These are phyloP conservation scores for Colletotrichum sp. DNA, from an alignment of 2,329 filamentous ascomycete species.

Conservation along the genomic window DNA sequence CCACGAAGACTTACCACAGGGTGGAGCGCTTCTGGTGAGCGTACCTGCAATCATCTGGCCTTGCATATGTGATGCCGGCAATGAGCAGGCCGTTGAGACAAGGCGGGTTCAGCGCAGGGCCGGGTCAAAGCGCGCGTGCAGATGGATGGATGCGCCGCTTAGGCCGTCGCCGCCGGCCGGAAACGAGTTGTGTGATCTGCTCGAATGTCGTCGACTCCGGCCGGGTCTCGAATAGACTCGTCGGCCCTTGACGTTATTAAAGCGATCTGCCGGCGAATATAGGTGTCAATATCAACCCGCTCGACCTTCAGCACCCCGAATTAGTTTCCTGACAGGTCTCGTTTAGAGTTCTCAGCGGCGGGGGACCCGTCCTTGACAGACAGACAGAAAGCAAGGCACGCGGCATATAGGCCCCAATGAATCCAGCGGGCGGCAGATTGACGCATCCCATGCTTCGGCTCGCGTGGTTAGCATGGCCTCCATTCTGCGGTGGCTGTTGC, in stretches of 20 bases:
- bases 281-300: not conserved
- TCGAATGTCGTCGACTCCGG: not conserved
- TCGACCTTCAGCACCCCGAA: not conserved
- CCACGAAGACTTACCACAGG: not conserved
- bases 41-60: conserved; percentile 3
- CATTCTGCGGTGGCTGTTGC: not conserved
- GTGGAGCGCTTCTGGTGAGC: conserved; percentile 1
- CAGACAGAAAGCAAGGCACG: not conserved
- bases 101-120: not conserved
- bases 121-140: conserved; percentile 7
- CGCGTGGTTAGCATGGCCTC: not conserved
- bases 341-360: not conserved
- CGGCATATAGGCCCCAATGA: not conserved
- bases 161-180: not conserved
- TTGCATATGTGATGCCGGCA: conserved; percentile 10
- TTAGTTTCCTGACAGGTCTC: not conserved
- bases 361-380: not conserved
- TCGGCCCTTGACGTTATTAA: not conserved
- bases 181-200: not conserved
- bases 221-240: not conserved
- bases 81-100: conserved; percentile 13
- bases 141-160: not conserved
- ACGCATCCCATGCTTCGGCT: not conserved
- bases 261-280: conserved; percentile 7
- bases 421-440: conserved; percentile 6